Base-by-base conservation (phyloP, 140 eudicot genomes). In the Senecio squalidus region DNA sequence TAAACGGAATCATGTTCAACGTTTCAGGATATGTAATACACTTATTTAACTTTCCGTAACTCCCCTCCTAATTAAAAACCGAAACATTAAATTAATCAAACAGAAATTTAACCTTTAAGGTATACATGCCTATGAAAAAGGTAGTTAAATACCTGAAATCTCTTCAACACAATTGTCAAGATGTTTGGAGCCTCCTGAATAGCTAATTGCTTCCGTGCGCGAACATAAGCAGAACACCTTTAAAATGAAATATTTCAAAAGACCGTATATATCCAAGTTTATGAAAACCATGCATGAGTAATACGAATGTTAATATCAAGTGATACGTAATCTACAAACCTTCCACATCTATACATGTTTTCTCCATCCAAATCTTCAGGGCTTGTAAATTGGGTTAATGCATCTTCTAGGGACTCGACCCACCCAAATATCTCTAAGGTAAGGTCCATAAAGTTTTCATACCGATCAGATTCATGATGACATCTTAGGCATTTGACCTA, bases 111-210 rank as follows among this genome's bases (percentile, higher is more conserved):
- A n/a, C n/a, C n/a, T n/a, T n/a, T n/a, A n/a, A n/a, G n/a, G n/a
- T n/a, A n/a, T n/a, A n/a, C n/a, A n/a, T n/a, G n/a, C n/a, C n/a
- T n/a, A n/a, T n/a, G n/a, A n/a, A n/a, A n/a, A n/a, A n/a, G n/a
- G n/a, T n/a, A n/a, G n/a, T n/a, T n/a, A n/a, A n/a, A n/a, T 74
- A 89, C 97, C 95, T 85, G 97, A 76, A 89, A 89, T 71, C 97
- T 80, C 78, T 89, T 89, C 69, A 89, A 73, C 40, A 89, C 95
- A 56, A 89, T 82, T 9, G 97, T 89, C 51, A 89, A 74, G 33
- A 89, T 73, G 72, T 89, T 89, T 4, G 97, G 97, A 44, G 97
- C 97, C 62, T 82, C 95, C n/a, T 89, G 83, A 72, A 89, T 85
- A 38, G 87, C 76, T 82, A 89, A 64, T 68, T 89, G 97, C 76